phyloP scores from a whole-genome alignment of 2,329 filamentous ascomycete species.

The Fusarium robinianum region DNA sequence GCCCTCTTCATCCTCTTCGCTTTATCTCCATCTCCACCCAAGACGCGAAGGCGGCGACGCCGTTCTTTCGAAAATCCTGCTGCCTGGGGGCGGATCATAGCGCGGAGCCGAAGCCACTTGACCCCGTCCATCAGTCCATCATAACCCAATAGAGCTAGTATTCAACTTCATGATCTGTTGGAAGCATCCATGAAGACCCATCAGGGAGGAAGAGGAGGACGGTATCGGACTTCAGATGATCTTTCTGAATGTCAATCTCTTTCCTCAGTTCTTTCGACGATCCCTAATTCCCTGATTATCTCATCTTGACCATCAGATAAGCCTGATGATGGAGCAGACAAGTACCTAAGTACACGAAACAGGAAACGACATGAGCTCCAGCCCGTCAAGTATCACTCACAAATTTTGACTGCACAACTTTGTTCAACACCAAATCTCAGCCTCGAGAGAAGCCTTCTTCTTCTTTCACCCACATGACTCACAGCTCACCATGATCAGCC shows the following conservation, averaged over 20 bases:
- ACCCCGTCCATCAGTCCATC: slow-evolving; percentile 14
- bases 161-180: slow-evolving; percentile 25
- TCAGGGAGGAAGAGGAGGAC: background rate
- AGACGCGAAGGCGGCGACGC: slow-evolving; percentile 3
- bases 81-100: slow-evolving; percentile 24
- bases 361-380: no score
- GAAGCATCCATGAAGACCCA: slow-evolving; percentile 22
- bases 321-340: no score
- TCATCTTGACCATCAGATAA: no score
- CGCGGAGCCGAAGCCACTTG: slow-evolving; percentile 12
- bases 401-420: slow-evolving; percentile 11
- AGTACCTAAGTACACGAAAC: no score
- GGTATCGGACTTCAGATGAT: no score
- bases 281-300: slow-evolving; percentile 2
- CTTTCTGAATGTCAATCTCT: background rate
- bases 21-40: background rate
- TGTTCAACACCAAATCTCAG: slow-evolving; percentile 24
- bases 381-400: no score
- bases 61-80: slow-evolving; percentile 23
- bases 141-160: slow-evolving; percentile 19
- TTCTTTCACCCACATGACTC: slow-evolving; percentile 21
- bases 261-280: background rate
- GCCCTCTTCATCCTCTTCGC: slow-evolving; percentile 2
- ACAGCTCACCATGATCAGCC: slow-evolving; percentile 23
- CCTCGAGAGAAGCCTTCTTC: no score